phyloP scores from a whole-genome alignment of 352 stramenopile genomes.

The Globisporangium mamillatum region DNA sequence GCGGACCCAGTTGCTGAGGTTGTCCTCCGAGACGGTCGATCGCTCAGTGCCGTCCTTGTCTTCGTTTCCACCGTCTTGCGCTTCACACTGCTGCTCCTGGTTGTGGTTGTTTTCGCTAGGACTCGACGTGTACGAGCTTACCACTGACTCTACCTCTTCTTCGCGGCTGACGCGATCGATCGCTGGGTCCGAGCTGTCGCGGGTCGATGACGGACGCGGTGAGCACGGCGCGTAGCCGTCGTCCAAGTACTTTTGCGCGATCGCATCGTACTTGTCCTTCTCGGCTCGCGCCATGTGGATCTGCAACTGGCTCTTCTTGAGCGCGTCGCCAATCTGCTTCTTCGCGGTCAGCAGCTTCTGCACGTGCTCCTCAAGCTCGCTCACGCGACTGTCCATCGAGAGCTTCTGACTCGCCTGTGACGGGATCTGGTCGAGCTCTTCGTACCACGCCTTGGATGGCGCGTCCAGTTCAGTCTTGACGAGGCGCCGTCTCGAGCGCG shows the following conservation, averaged over 20 bases:
- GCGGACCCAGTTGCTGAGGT: not conserved
- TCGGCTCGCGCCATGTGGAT: conserved; percentile 25
- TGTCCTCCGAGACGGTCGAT: conserved; percentile 5
- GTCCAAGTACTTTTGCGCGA: conserved; percentile 32
- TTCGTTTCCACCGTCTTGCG: not conserved
- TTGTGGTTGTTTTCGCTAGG: not conserved
- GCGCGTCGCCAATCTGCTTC: conserved; percentile 31
- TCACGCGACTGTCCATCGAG: conserved; percentile 38
- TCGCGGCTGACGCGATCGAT: not conserved
- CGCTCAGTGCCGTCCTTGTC: conserved; percentile 1
- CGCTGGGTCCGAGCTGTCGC: not conserved
- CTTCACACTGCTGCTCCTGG: not conserved
- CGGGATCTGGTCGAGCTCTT: conserved; percentile 22
- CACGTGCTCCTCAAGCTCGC: conserved; percentile 40
- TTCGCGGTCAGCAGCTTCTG: conserved; percentile 35
- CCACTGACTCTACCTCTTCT: not conserved
- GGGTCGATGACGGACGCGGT: not conserved
- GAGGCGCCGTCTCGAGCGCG: not conserved
- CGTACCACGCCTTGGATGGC: conserved; percentile 18
- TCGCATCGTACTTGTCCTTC: conserved; percentile 32
- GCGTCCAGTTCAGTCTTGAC: conserved; percentile 19
- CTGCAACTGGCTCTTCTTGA: conserved; percentile 38
- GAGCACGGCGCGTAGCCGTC: conserved; percentile 20
- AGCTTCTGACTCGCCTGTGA: conserved; percentile 18
- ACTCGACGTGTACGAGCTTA: not conserved